Evolutionary conservation across 768 basidiomycete genomes (phyloP).

Genomic region (Termitomyces sp.): DNA sequence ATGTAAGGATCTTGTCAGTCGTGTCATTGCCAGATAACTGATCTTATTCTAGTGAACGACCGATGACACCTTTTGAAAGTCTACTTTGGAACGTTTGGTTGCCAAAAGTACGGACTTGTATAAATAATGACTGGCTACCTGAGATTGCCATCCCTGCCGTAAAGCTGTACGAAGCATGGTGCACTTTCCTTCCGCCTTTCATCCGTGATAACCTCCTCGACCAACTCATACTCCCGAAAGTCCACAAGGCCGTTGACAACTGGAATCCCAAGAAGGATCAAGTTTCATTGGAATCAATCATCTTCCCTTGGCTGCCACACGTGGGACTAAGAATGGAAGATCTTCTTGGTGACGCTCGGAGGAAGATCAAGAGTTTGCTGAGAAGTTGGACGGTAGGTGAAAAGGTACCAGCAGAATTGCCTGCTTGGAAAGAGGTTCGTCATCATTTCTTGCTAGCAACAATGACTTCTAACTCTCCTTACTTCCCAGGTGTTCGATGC

Average conservation of each 20-base stretch:
- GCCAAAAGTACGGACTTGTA: constrained; percentile 85
- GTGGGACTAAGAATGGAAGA: constrained; percentile 79
- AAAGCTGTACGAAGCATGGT: constrained; percentile 84
- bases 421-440: constrained; percentile 77
- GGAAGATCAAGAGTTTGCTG: constrained; percentile 78
- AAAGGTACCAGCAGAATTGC: constrained; percentile 68
- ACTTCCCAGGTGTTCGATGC: constrained; percentile 59
- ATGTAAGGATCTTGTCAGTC: constrained; percentile 26
- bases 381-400: constrained; percentile 71
- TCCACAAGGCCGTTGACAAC: constrained; percentile 74
- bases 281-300: constrained; percentile 65
- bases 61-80: constrained; percentile 95
- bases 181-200: constrained; percentile 80
- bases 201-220: constrained; percentile 94
- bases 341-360: constrained; percentile 79
- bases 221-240: constrained; percentile 92
- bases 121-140: constrained; percentile 95
- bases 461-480: neutral
- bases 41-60: constrained; percentile 36
- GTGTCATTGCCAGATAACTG: neutral
- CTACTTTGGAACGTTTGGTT: constrained; percentile 94
- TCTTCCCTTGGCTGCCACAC: constrained; percentile 95
- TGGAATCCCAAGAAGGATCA: constrained; percentile 67
- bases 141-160: constrained; percentile 69
- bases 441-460: neutral